Evolutionary conservation across 2,329 filamentous ascomycete genomes (phyloP).

Genomic region (Aspergillus amoenus): DNA sequence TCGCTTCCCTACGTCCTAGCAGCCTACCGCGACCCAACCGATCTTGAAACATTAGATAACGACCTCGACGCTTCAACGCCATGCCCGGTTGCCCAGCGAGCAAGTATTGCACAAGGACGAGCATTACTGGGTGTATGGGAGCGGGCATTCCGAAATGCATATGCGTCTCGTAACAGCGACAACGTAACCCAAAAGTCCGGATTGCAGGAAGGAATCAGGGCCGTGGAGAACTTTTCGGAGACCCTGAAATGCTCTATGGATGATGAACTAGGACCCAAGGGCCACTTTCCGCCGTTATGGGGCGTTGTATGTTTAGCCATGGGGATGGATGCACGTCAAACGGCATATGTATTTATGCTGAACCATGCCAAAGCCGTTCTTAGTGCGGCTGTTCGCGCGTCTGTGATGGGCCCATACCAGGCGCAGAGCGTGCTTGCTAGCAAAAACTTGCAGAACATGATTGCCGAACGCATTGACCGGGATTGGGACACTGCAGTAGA

Average conservation of each 20-base stretch:
- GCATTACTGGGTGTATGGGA: conserved; percentile 63
- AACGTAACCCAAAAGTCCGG: conserved; percentile 17
- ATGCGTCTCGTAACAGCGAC: conserved; percentile 17
- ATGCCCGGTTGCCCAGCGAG: conserved; percentile 62
- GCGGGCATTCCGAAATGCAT: conserved; percentile 47
- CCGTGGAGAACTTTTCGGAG: conserved; percentile 40
- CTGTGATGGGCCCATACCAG: conserved; percentile 66
- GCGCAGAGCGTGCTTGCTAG: conserved; percentile 60
- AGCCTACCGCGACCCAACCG: conserved; percentile 51
- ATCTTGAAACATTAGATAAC: conserved; percentile 57
- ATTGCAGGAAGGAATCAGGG: conserved; percentile 20
- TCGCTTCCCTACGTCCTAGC: conserved; percentile 61
- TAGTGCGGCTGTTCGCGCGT: conserved; percentile 62
- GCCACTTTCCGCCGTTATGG: conserved; percentile 63
- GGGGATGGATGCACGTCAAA: conserved; percentile 51
- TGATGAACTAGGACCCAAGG: conserved; percentile 41
- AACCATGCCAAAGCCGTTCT: conserved; percentile 64
- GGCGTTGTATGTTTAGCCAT: conserved; percentile 57
- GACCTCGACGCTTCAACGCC: conserved; percentile 63
- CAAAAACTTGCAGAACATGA: conserved; percentile 51
- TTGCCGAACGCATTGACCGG: conserved; percentile 49
- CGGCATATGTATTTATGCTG: conserved; percentile 62
- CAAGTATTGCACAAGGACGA: conserved; percentile 60
- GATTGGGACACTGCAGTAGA: conserved; percentile 51
- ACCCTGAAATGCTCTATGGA: conserved; percentile 36